These are phyloP conservation scores for Cutaneotrichosporon sp. DNA, from an alignment of 1,284 basidiomycete genomes.

Conservation along the genomic window DNA sequence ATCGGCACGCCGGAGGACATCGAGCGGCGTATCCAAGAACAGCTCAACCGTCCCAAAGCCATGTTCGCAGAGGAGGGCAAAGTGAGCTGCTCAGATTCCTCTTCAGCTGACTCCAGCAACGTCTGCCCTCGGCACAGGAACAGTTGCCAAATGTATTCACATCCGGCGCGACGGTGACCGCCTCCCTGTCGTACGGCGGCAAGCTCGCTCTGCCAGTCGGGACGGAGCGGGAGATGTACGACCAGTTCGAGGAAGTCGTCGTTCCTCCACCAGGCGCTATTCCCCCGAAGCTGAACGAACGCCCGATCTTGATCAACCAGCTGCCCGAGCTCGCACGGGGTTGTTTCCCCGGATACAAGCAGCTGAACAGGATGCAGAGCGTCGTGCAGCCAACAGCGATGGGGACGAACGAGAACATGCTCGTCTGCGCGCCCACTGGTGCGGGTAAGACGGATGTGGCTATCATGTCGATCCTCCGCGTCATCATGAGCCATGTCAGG, in stretches of 20 bases:
- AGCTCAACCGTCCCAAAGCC: slow-evolving; percentile 34
- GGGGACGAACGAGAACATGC: slow-evolving; percentile 89
- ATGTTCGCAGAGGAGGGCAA: slow-evolving; percentile 35
- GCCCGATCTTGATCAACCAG: slow-evolving; percentile 66
- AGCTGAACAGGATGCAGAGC: slow-evolving; percentile 91
- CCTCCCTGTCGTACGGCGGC: slow-evolving; percentile 64
- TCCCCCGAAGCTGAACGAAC: slow-evolving; percentile 69
- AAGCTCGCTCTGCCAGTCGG: slow-evolving; percentile 81
- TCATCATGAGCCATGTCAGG: slow-evolving; percentile 65
- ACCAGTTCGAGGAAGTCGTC: slow-evolving; percentile 66
- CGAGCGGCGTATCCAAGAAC: slow-evolving; percentile 37
- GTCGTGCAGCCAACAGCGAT: slow-evolving; percentile 93
- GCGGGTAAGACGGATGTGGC: slow-evolving; percentile 99
- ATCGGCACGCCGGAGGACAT: slow-evolving; percentile 36
- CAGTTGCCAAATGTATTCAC: slow-evolving; percentile 86
- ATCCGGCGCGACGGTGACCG: slow-evolving; percentile 58
- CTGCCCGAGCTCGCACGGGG: slow-evolving; percentile 73
- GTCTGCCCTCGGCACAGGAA: slow-evolving; percentile 55
- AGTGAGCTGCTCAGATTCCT: slow-evolving; percentile 13
- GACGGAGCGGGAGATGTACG: slow-evolving; percentile 58
- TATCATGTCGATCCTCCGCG: slow-evolving; percentile 86
- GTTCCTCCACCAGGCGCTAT: slow-evolving; percentile 80
- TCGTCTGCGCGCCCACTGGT: slow-evolving; percentile 94
- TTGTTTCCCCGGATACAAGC: slow-evolving; percentile 88
- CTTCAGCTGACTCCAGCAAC: slow-evolving; percentile 34